These are phyloP conservation scores for Thalia dealbata DNA, from an alignment of 176 grass and related monocot species.

Conservation along the genomic window DNA sequence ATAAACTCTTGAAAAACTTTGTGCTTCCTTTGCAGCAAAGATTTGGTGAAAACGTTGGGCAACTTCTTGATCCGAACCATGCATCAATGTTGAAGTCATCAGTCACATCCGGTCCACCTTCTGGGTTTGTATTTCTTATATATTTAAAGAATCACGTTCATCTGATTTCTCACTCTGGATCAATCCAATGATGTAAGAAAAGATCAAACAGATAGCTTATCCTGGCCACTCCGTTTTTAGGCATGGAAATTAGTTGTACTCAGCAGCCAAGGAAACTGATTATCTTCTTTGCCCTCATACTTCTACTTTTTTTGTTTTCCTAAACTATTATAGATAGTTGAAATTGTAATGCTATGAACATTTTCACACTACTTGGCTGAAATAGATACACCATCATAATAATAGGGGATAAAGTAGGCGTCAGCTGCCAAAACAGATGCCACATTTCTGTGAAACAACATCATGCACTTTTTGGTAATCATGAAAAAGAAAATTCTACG, in stretches of 20 bases:
- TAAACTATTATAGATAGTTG: no score
- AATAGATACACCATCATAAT: no score
- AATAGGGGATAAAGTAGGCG: no score
- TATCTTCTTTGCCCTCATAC: no score
- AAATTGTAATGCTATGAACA: no score
- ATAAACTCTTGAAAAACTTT: constrained; percentile 11
- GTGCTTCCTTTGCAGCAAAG: constrained; percentile 38
- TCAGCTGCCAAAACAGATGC: no score
- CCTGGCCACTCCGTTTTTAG: neutral
- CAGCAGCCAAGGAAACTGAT: neutral
- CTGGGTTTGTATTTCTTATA: constrained; percentile 30
- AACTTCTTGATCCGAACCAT: constrained; percentile 45
- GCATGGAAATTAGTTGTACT: neutral
- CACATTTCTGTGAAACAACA: no score
- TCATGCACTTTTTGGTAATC: no score
- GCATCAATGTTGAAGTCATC: constrained; percentile 39
- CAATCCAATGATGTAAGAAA: no score
- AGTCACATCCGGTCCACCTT: constrained; percentile 37
- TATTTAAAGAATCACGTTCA: constrained; percentile 1
- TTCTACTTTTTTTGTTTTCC: no score
- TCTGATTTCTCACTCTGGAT: neutral
- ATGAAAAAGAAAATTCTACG: no score
- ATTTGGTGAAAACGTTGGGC: constrained; percentile 31
- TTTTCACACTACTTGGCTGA: no score
- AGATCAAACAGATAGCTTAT: neutral